Base-by-base conservation (phyloP, 768 basidiomycete species). In the Cystobasidiopsis lactophilus region DNA sequence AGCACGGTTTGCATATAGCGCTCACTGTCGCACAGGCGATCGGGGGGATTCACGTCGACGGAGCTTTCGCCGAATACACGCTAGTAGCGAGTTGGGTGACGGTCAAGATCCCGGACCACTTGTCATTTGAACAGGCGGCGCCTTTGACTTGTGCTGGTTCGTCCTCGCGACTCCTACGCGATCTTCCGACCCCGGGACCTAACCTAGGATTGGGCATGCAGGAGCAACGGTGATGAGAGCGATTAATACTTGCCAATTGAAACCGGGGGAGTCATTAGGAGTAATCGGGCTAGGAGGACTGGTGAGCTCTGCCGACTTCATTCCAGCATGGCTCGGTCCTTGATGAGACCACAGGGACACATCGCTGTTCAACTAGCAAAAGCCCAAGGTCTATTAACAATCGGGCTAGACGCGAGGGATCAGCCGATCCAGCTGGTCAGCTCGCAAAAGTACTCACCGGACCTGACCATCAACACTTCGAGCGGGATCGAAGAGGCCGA, bases 291-390 rank as follows among this genome's bases (percentile, higher is more conserved):
- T 30, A 24, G 38, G 40, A 26, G 38, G 24, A 23, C 38, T 52
- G 30, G 31, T 18, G 14, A 51, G 35, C 13, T 43, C 11, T 4
- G 50, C 21, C 13, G 5, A 9, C 19, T 10, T 23, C 44, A 51
- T 50, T 43, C 35, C 35, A 40, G 13, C 19, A 5, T 9, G 38
- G n/a, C n/a, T n/a, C n/a, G n/a, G n/a, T n/a, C n/a, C 33, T 5
- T 24, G 50, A 14, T 37, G 38, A 24, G n/a, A n/a, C n/a, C n/a
- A n/a, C 54, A n/a, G 56, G 33, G 56, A 10, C 54, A 55, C 40
- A 40, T 57, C n/a, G 58, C 49, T 5, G 59, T 60, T 4, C 59
- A 60, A 33, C 43, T 60, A 1, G 59, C 58, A 5, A 55, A 56
- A 29, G 14, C 27, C 30, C 50, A 55, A 44, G 54, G 59, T 7